Base-by-base conservation (phyloP, 1,284 basidiomycete genomes). In the Papiliotrema laurentii region DNA sequence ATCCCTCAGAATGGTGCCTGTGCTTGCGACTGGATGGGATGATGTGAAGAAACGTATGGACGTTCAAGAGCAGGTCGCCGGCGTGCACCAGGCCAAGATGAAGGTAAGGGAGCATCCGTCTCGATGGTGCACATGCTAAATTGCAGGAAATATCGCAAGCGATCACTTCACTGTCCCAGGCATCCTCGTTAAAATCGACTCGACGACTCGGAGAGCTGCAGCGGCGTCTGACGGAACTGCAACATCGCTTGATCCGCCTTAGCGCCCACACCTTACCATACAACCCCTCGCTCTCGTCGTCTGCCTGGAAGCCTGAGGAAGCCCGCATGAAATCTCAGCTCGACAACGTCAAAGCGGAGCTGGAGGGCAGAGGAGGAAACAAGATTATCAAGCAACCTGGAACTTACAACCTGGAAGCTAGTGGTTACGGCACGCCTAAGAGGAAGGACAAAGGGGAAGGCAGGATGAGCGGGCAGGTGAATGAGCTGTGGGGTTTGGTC, bases 401-500 rank as follows among this genome's bases (percentile, higher is more conserved):
- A n/a, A n/a, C n/a, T n/a, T n/a, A n/a, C n/a, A n/a, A n/a, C n/a
- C n/a, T n/a, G n/a, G n/a, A n/a, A n/a, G 39, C 37, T 6, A 44
- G 54, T 9, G 60, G 56, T 5, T 27, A 31, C 5, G 35, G 43
- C 6, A 47, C 51, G 26, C 49, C 53, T 37, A 25, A 54, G 54
- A 16, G 54, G 11, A 52, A 80, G 42, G 78, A 75, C 2, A 50
- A 48, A n/a, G 61, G 53, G n/a, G 59, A 60, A 43, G 72, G 71
- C 5, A 61, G 67, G 38, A 53, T 80, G 73, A 70, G 80, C 51
- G 80, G 86, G 43, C 73, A 85, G 65, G 77, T 90, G 67, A 82
- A 83, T 43, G 89, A 91, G 69, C 76, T 93, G 24, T 91, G 89
- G 89, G 89, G 87, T 13, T 74, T 86, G 34, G 78, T 91, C 11